phyloP scores from a whole-genome alignment of 2,329 filamentous ascomycete genomes.

The Talaromyces rugulosus region DNA sequence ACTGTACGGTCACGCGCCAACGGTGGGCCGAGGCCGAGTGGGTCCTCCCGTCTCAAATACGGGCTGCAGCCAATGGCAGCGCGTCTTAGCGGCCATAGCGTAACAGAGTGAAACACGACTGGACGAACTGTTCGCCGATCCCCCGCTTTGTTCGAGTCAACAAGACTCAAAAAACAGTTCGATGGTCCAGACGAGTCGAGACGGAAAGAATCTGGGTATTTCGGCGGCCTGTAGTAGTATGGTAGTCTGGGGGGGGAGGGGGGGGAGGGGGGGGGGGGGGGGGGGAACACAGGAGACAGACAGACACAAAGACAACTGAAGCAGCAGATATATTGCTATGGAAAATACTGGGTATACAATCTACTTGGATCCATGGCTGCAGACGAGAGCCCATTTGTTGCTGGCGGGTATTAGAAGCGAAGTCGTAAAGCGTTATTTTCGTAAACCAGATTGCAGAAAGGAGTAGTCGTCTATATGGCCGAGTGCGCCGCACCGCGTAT shows the following conservation, averaged over 20 bases:
- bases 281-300: not conserved
- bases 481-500: not conserved
- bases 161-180: not conserved
- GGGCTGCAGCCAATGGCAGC: not conserved
- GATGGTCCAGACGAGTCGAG: not conserved
- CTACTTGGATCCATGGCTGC: not conserved
- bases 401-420: not conserved
- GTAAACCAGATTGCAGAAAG: not conserved
- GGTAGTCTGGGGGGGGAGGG: no score
- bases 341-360: not conserved
- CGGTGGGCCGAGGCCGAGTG: no score
- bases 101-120: not conserved
- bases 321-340: not conserved
- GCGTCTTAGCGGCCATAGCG: not conserved
- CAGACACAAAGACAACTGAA: not conserved
- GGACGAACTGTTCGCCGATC: not conserved
- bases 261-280: no score
- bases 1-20: no score
- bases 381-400: not conserved
- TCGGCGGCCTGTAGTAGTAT: not conserved
- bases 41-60: not conserved
- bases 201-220: not conserved
- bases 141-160: not conserved
- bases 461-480: not conserved
- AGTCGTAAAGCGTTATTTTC: not conserved